Evolutionary conservation across 1,139 yeast genomes (phyloP).

Genomic region (Pichia sp.): DNA sequence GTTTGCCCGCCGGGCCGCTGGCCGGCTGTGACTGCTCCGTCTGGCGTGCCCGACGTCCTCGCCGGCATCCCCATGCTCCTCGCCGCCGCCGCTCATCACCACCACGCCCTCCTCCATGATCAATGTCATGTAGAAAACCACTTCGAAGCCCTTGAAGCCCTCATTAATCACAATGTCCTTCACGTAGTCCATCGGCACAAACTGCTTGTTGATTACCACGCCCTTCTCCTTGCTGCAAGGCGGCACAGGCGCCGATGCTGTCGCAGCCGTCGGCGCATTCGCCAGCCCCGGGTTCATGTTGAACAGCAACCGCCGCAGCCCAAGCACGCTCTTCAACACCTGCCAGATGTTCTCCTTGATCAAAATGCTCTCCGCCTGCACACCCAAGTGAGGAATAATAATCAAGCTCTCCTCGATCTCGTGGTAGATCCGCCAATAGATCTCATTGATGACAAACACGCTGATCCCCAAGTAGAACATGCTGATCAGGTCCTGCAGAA

Average conservation of each 20-base stretch:
- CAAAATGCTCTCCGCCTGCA: conserved; percentile 26
- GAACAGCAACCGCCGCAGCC: neutral
- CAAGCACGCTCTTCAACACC: conserved; percentile 5
- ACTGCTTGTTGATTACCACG: conserved; percentile 27
- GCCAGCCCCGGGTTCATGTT: neutral
- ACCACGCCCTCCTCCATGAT: conserved; percentile 32
- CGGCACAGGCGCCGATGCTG: neutral
- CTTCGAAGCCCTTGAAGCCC: conserved; percentile 61
- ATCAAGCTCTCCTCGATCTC: conserved; percentile 26
- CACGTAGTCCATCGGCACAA: conserved; percentile 50
- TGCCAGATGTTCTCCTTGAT: conserved; percentile 10
- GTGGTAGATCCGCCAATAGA: conserved; percentile 20
- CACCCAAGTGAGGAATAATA: conserved; percentile 28
- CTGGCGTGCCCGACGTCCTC: neutral
- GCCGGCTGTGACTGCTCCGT: neutral
- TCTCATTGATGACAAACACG: conserved; percentile 18
- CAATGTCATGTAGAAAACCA: conserved; percentile 48
- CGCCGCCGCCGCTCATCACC: conserved; percentile 36
- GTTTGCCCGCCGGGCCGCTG: no score
- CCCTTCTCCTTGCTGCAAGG: neutral
- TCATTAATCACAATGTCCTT: conserved; percentile 64
- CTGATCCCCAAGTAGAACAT: conserved; percentile 14
- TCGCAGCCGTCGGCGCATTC: neutral
- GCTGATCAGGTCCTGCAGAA: neutral
- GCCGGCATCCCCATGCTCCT: neutral